These are phyloP conservation scores for Mycena latifolia DNA, from an alignment of 768 basidiomycete genomes.

Conservation along the genomic window DNA sequence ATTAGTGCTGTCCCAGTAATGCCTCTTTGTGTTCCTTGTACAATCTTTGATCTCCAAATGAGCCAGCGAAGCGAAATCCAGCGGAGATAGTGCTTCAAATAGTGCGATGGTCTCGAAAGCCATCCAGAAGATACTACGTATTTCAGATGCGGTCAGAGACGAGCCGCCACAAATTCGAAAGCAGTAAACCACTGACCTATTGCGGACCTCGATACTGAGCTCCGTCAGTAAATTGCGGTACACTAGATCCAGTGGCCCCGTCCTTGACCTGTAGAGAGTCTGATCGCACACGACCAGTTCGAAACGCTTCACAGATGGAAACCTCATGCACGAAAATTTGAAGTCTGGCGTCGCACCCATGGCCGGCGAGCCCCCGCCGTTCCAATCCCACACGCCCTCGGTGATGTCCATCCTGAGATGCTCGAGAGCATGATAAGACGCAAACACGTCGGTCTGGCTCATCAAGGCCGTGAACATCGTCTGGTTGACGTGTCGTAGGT, in stretches of 20 bases:
- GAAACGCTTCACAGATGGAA: slow-evolving; percentile 38
- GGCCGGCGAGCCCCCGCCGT: slow-evolving; percentile 36
- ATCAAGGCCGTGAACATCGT: slow-evolving; percentile 24
- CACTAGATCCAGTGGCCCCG: slow-evolving; percentile 39
- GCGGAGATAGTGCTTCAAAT: slow-evolving; percentile 34
- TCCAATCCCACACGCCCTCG: slow-evolving; percentile 40
- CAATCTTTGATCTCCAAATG: slow-evolving; percentile 37
- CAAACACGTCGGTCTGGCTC: slow-evolving; percentile 19
- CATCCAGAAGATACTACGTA: slow-evolving; percentile 27
- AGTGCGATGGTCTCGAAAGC: slow-evolving; percentile 21
- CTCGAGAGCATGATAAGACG: slow-evolving; percentile 29
- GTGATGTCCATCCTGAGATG: slow-evolving; percentile 39
- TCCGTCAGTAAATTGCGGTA: slow-evolving; percentile 28
- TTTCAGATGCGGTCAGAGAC: neutral
- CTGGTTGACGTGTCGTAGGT: slow-evolving; percentile 30
- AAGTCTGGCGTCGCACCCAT: slow-evolving; percentile 32
- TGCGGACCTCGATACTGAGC: slow-evolving; percentile 35
- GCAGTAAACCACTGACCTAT: slow-evolving; percentile 33
- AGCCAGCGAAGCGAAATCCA: slow-evolving; percentile 26
- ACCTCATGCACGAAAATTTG: slow-evolving; percentile 33
- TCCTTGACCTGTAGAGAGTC: slow-evolving; percentile 18
- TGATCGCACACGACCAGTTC: slow-evolving; percentile 38
- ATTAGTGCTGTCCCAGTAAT: slow-evolving; percentile 23
- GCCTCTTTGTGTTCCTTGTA: slow-evolving; percentile 8
- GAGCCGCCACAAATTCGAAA: too few relatives aligned